Evolutionary conservation across 225 moss, liverwort and hornwort species (phyloP).

Genomic region (Pleurozium schreberi): DNA sequence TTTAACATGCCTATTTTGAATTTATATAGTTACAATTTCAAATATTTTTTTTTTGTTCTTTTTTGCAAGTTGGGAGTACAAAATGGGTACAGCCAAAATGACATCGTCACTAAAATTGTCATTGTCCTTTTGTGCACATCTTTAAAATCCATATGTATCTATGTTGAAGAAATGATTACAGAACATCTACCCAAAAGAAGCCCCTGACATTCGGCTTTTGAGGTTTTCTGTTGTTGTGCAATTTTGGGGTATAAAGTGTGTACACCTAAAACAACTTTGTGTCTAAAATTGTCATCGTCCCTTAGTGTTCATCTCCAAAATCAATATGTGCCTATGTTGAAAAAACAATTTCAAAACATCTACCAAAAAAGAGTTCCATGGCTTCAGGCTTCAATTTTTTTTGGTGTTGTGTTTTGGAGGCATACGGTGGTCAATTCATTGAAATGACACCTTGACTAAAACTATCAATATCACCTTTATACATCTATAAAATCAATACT

Average conservation of each 20-base stretch:
- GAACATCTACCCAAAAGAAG: background rate
- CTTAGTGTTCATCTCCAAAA: background rate
- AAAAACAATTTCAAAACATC: background rate
- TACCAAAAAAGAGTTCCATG: too few species aligned
- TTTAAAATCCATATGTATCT: background rate
- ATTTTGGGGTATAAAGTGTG: background rate
- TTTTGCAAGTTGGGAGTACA: background rate
- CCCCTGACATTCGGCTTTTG: fast-evolving
- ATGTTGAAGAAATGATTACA: background rate
- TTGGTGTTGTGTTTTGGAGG: too few species aligned
- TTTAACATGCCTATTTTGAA: too few species aligned
- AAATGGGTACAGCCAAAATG: too few species aligned
- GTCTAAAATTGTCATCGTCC: background rate
- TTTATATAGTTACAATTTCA: too few species aligned
- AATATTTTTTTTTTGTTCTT: fast-evolving
- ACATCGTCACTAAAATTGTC: fast-evolving
- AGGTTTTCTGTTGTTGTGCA: background rate
- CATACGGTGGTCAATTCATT: too few species aligned
- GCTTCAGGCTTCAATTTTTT: too few species aligned
- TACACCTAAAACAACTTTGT: background rate
- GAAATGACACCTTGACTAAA: too few species aligned
- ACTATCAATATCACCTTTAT: too few species aligned
- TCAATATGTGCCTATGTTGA: background rate
- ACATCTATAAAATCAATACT: too few species aligned
- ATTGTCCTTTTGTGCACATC: background rate